Base-by-base conservation (phyloP, 176 grass and related monocot genomes). In the Chloris gayana region DNA sequence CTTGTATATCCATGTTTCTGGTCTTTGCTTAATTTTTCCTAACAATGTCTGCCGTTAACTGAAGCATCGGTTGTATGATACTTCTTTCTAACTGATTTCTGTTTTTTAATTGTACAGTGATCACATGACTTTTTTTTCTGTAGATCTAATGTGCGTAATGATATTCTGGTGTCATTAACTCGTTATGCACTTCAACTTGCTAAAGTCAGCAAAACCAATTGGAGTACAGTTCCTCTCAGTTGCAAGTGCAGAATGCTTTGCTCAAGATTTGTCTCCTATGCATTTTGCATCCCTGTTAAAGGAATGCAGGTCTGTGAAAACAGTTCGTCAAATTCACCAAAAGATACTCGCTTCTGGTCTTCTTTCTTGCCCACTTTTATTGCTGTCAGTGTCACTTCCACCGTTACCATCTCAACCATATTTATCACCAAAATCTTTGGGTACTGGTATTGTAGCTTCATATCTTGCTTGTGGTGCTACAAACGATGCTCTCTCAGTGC, bases 291-390 rank as follows among this genome's bases (percentile, higher is more conserved):
- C 88, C 32, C 74, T 82, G 14, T 86, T 86, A 30, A 90, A 69
- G 38, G 88, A 83, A 68, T 86, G 88, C 74, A 90, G 30, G 61
- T 86, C 73, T 53, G 68, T 68, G 51, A 82, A 42, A 4, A 35
- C 74, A 53, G 83, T 86, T 34, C 88, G 61, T n/a, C 83, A 83
- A 69, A 77, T 90, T 82, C 88, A 90, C 83, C 83, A 82, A 50
- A 69, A 83, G 78, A 85, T 83, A 33, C 76, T 90, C 42, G 26
- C 88, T 54, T 74, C 15, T 27, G 83, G 83, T 53, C 79, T 89
- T 62, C 83, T 90, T 73, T 83, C 68, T 19, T 79, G 35, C 82
- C 83, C 83, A 58, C 24, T 74, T 13, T 69, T 79, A 2, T 56
- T 89, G 42, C 32, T 85, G 15, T 63, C 64, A 13, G 64, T 85